Evolutionary conservation across 2,329 filamentous ascomycete species (phyloP), one percentile per base, ranked within the genome.

Genomic region (Dothideomycetes sp.): DNA sequence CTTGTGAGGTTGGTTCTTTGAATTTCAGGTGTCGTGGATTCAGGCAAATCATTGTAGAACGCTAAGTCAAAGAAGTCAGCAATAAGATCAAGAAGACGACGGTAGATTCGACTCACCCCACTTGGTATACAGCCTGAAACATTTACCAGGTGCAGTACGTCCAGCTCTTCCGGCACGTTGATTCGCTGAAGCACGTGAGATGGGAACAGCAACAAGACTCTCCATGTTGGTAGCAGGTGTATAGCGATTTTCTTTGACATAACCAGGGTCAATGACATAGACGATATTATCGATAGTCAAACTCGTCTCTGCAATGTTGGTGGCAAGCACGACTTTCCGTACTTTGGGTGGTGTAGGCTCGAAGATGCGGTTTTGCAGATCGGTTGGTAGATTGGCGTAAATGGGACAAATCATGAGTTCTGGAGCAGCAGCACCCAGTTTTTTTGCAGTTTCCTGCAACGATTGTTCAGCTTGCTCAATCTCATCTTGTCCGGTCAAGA

Each of bases 241-340:
- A 65, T 89, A 96, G 1, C 88, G 76, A 51, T 94, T 94, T 57
- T 96, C 86, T 60, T 98, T 98, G 47, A 91, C 86, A 49, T 93
- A 94, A 1, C 91, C 91, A 0, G 84, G 84, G 52, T 98, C 91
- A 45, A 96, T 94, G 24, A 96, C 91, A 58, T 93, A 95, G 7
- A 89, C 83, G 45, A 96, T 94, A 12, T 88, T 89, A 57, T 96
- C 88, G 44, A 98, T 94, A 0, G 91, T 98, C 55, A 98, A 65
- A 68, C 80, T 87, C 0, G 91, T 98, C 61, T 98, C 91, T 2
- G 91, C 91, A 60, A 98, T 96, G 57, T 98, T 98, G 2, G 91
- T 96, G 0, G 89, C 87, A 25, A 96, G 65, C 0, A 98, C 86
- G 0, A 96, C 86, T 58, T 96, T 98, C 19, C 91, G 76, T 0